Evolutionary conservation across 768 basidiomycete species (phyloP).

Genomic region (Leccinum truebloodii): DNA sequence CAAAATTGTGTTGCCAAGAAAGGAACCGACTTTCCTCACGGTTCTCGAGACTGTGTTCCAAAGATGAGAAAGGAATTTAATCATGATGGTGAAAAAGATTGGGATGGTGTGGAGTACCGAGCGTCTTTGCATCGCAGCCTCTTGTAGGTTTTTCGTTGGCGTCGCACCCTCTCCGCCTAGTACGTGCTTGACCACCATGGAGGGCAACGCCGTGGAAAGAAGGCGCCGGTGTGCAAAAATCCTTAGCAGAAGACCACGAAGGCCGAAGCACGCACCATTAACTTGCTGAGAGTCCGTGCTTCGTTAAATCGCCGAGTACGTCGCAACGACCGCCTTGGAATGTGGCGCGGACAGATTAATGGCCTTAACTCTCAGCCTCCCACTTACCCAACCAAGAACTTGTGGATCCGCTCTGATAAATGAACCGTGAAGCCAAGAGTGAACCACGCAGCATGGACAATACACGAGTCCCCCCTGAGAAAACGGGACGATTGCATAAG

Average conservation of each 20-base stretch:
- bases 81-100: not conserved
- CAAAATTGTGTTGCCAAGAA: not conserved
- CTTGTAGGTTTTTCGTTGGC: conserved; percentile 6
- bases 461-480: not conserved
- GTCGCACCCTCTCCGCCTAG: not conserved
- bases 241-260: not conserved
- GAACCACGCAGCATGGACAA: not conserved
- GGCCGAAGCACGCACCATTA: not conserved
- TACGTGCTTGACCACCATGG: not conserved
- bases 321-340: not conserved
- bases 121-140: not conserved
- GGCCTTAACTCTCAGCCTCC: not conserved
- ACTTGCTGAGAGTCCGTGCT: not conserved
- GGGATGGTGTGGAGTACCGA: not conserved
- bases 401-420: not conserved
- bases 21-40: not conserved
- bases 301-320: not conserved
- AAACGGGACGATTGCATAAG: not conserved
- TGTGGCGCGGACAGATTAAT: not conserved
- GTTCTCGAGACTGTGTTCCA: not conserved
- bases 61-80: not conserved
- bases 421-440: not conserved
- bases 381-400: not conserved
- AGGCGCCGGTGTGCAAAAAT: not conserved
- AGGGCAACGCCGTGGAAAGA: not conserved